Conservation (phyloP, 345 rosid genomes). For the Kandelia obovata region DNA sequence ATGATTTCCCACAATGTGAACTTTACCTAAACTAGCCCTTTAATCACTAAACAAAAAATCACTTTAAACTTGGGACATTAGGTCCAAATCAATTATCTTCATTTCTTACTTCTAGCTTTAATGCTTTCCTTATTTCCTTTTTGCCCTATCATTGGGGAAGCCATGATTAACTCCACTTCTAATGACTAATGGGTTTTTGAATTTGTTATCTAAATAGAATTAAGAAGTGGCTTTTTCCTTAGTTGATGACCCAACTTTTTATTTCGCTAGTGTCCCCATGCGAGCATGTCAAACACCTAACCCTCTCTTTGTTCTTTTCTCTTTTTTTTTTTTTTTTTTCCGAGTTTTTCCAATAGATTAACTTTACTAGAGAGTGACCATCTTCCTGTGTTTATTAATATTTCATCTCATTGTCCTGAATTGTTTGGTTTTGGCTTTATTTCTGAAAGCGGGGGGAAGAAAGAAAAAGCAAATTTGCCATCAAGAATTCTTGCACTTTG, state of each 20-base stretch:
- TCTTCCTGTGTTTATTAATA: neutral
- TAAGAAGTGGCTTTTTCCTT: neutral
- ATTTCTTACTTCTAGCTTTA: slow-evolving; percentile 13
- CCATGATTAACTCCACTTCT: slow-evolving; percentile 48
- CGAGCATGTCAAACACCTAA: slow-evolving; percentile 6
- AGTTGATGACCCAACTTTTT: slow-evolving; percentile 4
- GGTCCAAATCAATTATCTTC: slow-evolving; percentile 11
- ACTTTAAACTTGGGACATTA: slow-evolving; percentile 20
- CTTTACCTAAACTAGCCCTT: slow-evolving; percentile 25
- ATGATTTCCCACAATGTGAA: slow-evolving; percentile 26
- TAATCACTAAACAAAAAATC: slow-evolving; percentile 30
- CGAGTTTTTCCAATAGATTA: neutral
- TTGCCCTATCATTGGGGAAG: slow-evolving; percentile 15
- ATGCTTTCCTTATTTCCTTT: slow-evolving; percentile 8
- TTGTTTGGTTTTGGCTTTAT: neutral
- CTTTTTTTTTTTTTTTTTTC: neutral
- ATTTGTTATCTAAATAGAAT: slow-evolving; percentile 15
- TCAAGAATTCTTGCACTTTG: neutral
- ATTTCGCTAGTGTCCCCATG: slow-evolving; percentile 12
- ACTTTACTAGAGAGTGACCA: neutral
- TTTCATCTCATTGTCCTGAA: neutral
- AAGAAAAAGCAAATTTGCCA: neutral
- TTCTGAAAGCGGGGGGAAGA: neutral
- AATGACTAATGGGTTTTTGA: slow-evolving; percentile 27
- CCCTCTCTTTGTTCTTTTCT: neutral